Percentiles rank a stretch among this genome's conserved stretches.
phyloP scores from a whole-genome alignment of 140 eudicot species.

The Bidens hawaiensis region DNA sequence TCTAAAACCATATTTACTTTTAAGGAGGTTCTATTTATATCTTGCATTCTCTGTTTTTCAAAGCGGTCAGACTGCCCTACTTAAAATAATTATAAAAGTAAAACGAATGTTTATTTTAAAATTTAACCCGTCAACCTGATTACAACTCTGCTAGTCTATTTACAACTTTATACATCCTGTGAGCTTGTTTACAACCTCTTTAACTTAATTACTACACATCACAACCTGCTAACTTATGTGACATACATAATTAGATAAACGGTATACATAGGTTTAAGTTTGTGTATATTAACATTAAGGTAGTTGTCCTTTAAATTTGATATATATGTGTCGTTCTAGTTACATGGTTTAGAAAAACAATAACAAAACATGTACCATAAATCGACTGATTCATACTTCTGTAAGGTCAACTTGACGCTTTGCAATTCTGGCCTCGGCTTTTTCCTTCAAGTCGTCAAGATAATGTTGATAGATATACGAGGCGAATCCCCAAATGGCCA shows the following conservation, averaged over 20 bases:
- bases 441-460: constrained; percentile 41
- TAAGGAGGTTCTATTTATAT: too few species aligned
- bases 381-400: constrained; percentile 3
- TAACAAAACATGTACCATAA: neutral
- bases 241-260: neutral
- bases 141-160: too few species aligned
- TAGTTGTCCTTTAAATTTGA: neutral
- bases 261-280: neutral
- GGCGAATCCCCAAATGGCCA: constrained; percentile 65
- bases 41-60: too few species aligned
- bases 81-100: too few species aligned
- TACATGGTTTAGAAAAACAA: neutral
- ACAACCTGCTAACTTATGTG: neutral
- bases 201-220: neutral
- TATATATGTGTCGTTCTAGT: neutral
- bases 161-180: too few species aligned
- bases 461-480: constrained; percentile 60
- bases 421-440: constrained; percentile 7
- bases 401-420: constrained; percentile 16
- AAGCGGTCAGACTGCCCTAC: too few species aligned
- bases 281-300: neutral
- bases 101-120: too few species aligned
- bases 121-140: too few species aligned
- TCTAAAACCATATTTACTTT: too few species aligned
- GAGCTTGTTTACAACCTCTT: too few species aligned